phyloP scores from a whole-genome alignment of 257 asterid species.

The Nicotiana attenuata region DNA sequence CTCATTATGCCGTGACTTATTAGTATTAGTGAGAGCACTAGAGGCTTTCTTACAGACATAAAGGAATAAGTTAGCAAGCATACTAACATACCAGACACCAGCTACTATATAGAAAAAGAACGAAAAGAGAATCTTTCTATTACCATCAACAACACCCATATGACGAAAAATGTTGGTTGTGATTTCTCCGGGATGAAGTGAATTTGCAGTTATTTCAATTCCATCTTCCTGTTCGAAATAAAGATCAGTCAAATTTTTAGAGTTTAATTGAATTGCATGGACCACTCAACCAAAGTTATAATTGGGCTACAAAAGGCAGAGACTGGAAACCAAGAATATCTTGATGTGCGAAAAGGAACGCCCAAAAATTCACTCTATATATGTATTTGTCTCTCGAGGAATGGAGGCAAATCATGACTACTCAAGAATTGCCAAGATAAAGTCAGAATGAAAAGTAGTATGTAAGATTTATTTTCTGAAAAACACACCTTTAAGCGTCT shows the following conservation, averaged over 20 bases:
- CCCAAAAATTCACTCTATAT: no score
- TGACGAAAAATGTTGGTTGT: constrained; percentile 64
- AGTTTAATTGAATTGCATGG: no score
- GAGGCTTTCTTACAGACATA: background rate
- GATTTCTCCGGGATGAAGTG: constrained; percentile 78
- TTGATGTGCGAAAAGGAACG: background rate
- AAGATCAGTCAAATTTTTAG: no score
- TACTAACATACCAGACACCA: background rate
- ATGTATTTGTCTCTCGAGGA: background rate
- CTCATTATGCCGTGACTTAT: background rate
- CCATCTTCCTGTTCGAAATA: constrained; percentile 49
- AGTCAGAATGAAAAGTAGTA: no score
- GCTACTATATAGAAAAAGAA: background rate
- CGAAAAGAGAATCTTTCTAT: background rate
- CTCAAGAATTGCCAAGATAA: no score
- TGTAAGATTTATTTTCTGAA: background rate
- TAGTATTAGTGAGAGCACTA: background rate
- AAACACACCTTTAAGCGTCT: constrained; percentile 49
- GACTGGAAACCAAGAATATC: background rate
- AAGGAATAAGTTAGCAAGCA: background rate
- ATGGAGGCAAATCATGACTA: background rate
- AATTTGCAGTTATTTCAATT: constrained; percentile 64
- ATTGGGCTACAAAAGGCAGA: background rate
- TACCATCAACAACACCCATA: constrained; percentile 47
- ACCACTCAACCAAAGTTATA: no score